These are phyloP conservation scores for Aspergillus eucalypticola DNA, from an alignment of 2,329 filamentous ascomycete species.

Conservation along the genomic window DNA sequence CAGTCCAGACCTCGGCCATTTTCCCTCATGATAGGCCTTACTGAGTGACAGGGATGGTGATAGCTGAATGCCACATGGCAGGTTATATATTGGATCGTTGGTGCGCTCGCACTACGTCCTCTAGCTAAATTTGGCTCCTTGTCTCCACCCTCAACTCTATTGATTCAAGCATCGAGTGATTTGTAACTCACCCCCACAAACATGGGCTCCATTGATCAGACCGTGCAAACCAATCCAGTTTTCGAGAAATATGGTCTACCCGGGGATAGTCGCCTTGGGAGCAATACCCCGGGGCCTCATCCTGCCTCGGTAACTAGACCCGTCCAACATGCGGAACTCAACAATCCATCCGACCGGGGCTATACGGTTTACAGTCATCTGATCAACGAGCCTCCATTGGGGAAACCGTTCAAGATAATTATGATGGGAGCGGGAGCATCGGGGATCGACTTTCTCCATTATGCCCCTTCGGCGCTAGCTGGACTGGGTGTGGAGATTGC, in stretches of 20 bases:
- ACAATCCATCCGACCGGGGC: conserved; percentile 5
- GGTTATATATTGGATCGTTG: background rate
- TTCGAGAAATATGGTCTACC: conserved; percentile 3
- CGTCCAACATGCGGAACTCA: conserved; percentile 8
- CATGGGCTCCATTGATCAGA: background rate
- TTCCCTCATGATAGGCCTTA: background rate
- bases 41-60: background rate
- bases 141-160: no score
- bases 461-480: conserved; percentile 33
- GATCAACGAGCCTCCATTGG: conserved; percentile 6
- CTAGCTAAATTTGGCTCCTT: no score
- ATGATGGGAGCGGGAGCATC: conserved; percentile 41
- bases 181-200: no score
- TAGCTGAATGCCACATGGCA: background rate
- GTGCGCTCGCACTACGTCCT: background rate
- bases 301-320: conserved; percentile 4
- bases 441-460: conserved; percentile 37
- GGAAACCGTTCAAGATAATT: conserved; percentile 29
- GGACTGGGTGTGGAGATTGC: conserved; percentile 29
- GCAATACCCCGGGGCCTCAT: conserved; percentile 10
- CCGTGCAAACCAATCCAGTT: background rate
- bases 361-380: conserved; percentile 3
- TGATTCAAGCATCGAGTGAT: no score
- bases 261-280: background rate
- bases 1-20: background rate